Evolutionary conservation across 164 flowering plant species (phyloP), one percentile per base, ranked within the genome.

Genomic region (Santalum album): DNA sequence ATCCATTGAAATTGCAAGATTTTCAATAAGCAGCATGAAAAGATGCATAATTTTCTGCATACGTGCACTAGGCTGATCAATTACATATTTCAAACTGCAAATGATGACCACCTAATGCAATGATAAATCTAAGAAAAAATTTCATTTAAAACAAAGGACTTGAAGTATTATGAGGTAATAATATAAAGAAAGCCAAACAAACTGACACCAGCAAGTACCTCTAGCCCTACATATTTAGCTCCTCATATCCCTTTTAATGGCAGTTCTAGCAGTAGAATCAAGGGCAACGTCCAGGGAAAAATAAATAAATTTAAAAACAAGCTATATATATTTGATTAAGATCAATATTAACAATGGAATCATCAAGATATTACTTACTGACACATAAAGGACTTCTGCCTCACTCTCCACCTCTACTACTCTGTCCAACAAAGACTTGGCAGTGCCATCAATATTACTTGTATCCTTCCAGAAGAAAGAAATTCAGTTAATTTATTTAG

Each of bases 321-420:
- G n/a, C n/a, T n/a, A n/a, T n/a, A n/a, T n/a, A 12, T 4, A 18
- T 17, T 21, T 42, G 3, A 42, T 42, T 24, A 46, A 7, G 22
- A 38, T 7, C 17, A 54, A 38, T 25, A 21, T 36, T 1, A n/a
- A 34, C 14, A 25, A 50, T 1, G 17, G 43, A 25, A 1, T 0
- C 19, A 40, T 43, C 22, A 39, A n/a, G 27, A 64, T 51, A 49
- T 38, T 44, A 62, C 89, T 71, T 40, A 92, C 99, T 97, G 72
- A 55, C 89, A 97, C 99, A 92, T 89, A 65, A 92, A 85, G 17
- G 99, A 92, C 66, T 87, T 87, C 69, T 89, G 99, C 99, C 66
- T 87, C 96, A 76, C 81, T 74, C 74, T 92, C 99, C 82, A 69
- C 32, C 23, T 65, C 70, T 23, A 96, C 91, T 59, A 89, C 85